phyloP scores from a whole-genome alignment of 2,329 filamentous ascomycete genomes.

The Fusarium proliferatum region DNA sequence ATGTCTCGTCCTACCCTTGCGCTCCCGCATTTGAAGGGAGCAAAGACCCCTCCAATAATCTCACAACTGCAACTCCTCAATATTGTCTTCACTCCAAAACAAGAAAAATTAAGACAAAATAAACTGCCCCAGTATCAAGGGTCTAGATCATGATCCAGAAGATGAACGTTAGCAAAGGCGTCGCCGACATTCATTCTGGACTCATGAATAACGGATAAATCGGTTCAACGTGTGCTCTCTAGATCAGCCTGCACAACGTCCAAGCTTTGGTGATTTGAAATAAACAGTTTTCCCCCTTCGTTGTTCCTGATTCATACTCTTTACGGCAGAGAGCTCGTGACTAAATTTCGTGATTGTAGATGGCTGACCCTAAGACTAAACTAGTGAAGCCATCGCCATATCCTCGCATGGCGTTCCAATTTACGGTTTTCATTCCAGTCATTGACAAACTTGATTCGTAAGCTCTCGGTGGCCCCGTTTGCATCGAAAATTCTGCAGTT shows the following conservation, averaged over 20 bases:
- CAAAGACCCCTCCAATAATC: slow-evolving; percentile 13
- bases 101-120: not conserved
- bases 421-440: slow-evolving; percentile 27
- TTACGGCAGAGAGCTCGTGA: not conserved
- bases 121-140: not conserved
- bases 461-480: not conserved
- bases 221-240: not conserved
- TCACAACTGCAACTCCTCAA: not conserved
- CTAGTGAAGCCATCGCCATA: slow-evolving; percentile 30
- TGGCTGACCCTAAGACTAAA: not conserved
- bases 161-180: slow-evolving; percentile 17
- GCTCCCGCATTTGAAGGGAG: slow-evolving; percentile 9
- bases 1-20: slow-evolving; percentile 27
- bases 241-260: slow-evolving; percentile 1
- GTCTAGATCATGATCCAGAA: slow-evolving; percentile 19
- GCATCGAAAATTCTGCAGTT: slow-evolving; percentile 7
- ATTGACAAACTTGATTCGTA: not conserved
- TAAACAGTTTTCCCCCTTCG: not conserved
- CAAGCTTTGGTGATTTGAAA: slow-evolving; percentile 26
- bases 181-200: slow-evolving; percentile 18
- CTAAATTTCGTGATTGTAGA: not conserved
- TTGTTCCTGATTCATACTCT: not conserved
- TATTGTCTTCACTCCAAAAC: not conserved
- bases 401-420: slow-evolving; percentile 17
- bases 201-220: slow-evolving; percentile 7